Evolutionary conservation across 805 yeast species (phyloP).

Genomic region (Zygoascus bituminiphila): DNA sequence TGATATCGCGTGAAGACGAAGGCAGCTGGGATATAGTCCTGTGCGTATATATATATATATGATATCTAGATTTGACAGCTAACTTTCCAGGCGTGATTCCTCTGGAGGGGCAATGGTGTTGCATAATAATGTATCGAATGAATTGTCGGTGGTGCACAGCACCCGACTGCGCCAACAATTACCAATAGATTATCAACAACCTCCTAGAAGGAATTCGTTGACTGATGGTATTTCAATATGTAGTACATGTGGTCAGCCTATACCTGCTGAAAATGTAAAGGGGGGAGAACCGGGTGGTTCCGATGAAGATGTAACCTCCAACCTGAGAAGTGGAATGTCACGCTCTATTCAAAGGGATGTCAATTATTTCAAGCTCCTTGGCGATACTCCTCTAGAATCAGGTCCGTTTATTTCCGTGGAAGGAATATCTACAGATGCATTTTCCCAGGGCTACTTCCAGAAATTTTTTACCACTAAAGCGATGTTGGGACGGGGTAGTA

Average conservation of each 20-base stretch:
- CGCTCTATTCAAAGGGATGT: conserved; percentile 8
- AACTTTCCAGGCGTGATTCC: conserved; percentile 10
- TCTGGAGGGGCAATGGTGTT: conserved; percentile 15
- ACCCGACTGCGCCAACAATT: not conserved
- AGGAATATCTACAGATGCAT: conserved; percentile 33
- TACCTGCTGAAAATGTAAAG: not conserved
- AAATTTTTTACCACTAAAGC: conserved; percentile 53
- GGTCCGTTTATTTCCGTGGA: not conserved
- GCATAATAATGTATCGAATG: conserved; percentile 12
- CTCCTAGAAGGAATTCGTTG: not conserved
- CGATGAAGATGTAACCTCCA: not conserved
- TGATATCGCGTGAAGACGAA: conserved; percentile 8
- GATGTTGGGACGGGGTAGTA: conserved; percentile 70
- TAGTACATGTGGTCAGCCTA: conserved; percentile 13
- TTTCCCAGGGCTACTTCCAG: conserved; percentile 74
- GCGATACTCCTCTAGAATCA: conserved; percentile 2
- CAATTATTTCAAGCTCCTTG: conserved; percentile 17
- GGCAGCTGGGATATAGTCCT: conserved; percentile 15
- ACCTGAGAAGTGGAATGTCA: not conserved
- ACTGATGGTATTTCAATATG: conserved; percentile 4
- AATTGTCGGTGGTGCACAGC: conserved; percentile 11
- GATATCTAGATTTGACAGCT: not conserved
- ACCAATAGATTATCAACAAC: not conserved
- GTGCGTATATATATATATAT: conserved; percentile 6
- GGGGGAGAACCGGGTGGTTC: not conserved